Base-by-base conservation (phyloP, 768 basidiomycete species). In the Crepidotus variabilis region DNA sequence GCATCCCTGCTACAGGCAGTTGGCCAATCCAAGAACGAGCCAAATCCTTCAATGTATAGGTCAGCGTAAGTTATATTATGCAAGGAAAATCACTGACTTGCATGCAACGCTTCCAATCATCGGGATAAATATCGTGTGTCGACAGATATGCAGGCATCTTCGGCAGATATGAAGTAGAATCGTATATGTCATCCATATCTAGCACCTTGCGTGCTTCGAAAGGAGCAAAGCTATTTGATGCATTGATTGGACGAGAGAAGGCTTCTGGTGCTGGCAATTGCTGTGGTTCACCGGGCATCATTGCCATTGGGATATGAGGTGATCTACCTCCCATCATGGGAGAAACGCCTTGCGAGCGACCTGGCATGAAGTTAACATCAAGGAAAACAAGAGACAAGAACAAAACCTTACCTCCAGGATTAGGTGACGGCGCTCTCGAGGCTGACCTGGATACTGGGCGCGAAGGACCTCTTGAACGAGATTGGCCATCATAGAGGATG, bases 31-130 rank as follows among this genome's bases (percentile, higher is more conserved):
- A 94, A 0, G 87, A 85, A 22, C 87, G 76, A 9, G 81, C 78
- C 21, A 94, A 67, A 66, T 93, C 91, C 88, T 92, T 46, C 6
- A 51, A 4, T 21, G 28, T 14, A 51, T 39, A 10, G 20, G 36
- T 50, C 18, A 50, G 28, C 48, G 14, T 6, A 36, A 21, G 18
- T 50, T 20, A 45, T 11, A 8, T 9, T 39, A 16, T 5, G 50
- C 28, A 34, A 50, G 4, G 11, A 50, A 46, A 28, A 28, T 36
- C 18, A 75, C 80, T 11, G 64, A 89, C 90, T 73, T 84, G 82
- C 78, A 88, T 87, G 63, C 90, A 81, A 51, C 91, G 77, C 59
- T 79, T 82, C 91, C 91, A 94, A 63, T 94, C 91, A 54, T 87
- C 84, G 58, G 81, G 78, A 58, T 83, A 83, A 9, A 92, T 84